Conservation (phyloP, 306 rosid genomes). For the Quercus bicolor region DNA sequence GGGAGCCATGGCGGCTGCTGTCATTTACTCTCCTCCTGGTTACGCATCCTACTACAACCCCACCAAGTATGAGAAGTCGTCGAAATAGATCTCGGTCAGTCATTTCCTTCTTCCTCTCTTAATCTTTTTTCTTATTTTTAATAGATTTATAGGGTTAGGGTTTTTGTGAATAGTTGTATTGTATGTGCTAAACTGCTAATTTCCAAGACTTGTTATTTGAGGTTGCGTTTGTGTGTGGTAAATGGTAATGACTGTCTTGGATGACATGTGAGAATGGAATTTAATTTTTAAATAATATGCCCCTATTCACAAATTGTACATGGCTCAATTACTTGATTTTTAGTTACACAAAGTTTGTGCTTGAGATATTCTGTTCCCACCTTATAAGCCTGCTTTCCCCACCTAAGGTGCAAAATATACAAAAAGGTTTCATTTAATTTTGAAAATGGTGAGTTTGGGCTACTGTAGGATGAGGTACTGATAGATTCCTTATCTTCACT, state of each 20-base stretch:
- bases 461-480: too few relatives aligned
- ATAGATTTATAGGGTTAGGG: neutral
- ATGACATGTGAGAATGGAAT: neutral
- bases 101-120: too few relatives aligned
- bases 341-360: too few relatives aligned
- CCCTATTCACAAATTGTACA: too few relatives aligned
- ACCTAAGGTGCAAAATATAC: too few relatives aligned
- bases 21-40: constrained; percentile 40
- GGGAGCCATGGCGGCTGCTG: constrained; percentile 37
- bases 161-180: neutral
- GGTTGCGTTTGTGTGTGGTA: neutral
- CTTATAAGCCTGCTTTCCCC: too few relatives aligned
- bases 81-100: constrained; percentile 10
- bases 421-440: too few relatives aligned
- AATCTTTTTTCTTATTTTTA: neutral
- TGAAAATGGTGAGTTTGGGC: too few relatives aligned
- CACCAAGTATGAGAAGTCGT: neutral
- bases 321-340: too few relatives aligned
- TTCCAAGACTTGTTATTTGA: neutral
- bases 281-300: neutral
- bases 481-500: too few relatives aligned
- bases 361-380: too few relatives aligned
- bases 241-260: neutral
- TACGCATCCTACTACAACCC: constrained; percentile 6
- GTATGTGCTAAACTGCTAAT: too few relatives aligned